phyloP scores from a whole-genome alignment of 148 eudicot genomes.

The Camellia sinensis region DNA sequence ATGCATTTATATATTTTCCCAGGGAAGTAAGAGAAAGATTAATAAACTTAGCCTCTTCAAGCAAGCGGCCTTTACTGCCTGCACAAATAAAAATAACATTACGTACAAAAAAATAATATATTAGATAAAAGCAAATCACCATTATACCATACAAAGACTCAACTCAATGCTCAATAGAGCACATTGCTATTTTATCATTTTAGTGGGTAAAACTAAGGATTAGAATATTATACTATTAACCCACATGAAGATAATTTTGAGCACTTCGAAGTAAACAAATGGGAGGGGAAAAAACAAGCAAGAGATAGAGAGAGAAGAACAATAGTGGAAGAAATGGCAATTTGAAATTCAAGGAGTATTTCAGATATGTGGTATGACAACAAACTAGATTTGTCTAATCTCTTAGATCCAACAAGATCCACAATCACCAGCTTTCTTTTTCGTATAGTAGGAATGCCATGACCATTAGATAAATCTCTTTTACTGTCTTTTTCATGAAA shows the following conservation, averaged over 20 bases:
- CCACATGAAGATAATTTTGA: neutral
- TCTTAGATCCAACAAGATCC: slow-evolving; percentile 98
- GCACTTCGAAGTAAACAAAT: neutral
- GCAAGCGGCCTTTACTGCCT: slow-evolving; percentile 91
- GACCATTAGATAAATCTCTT: slow-evolving; percentile 31
- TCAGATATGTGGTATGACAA: neutral
- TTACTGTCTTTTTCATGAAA: slow-evolving; percentile 31
- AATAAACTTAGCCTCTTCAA: slow-evolving; percentile 96
- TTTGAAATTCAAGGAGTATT: neutral
- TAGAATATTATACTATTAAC: neutral
- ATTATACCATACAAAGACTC: neutral
- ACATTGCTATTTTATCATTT: neutral
- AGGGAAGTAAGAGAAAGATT: slow-evolving; percentile 92
- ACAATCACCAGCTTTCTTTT: slow-evolving; percentile 93
- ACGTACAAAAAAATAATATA: slow-evolving; percentile 1
- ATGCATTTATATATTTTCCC: slow-evolving; percentile 94
- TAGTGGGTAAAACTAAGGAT: neutral
- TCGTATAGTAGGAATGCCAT: slow-evolving; percentile 52
- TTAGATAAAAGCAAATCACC: neutral
- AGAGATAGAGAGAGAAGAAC: neutral
- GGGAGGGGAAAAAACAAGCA: neutral
- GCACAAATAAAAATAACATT: slow-evolving; percentile 22
- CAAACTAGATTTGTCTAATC: slow-evolving; percentile 83
- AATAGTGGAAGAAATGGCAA: neutral
- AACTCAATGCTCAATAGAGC: neutral